These are phyloP conservation scores for Irpex rosettiformis DNA, from an alignment of 1,284 basidiomycete species.

Conservation along the genomic window DNA sequence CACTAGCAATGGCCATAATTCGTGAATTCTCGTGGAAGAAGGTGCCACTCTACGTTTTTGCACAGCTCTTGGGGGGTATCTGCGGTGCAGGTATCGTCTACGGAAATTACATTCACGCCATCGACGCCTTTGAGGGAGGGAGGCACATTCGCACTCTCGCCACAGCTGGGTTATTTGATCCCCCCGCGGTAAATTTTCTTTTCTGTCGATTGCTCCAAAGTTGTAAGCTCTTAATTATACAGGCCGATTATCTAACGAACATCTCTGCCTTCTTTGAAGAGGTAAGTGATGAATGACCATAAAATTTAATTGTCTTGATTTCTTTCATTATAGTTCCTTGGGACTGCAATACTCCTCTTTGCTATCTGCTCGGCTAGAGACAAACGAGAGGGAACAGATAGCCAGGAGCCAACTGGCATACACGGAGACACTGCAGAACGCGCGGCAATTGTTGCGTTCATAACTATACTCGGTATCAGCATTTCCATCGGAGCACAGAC, in stretches of 20 bases:
- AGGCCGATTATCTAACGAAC: conserved; percentile 57
- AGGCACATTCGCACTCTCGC: conserved; percentile 54
- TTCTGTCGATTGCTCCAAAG: neutral
- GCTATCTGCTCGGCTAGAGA: conserved; percentile 42
- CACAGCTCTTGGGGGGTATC: conserved; percentile 73
- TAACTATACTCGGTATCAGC: conserved; percentile 54
- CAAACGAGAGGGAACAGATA: conserved; percentile 43
- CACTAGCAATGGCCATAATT: conserved; percentile 63
- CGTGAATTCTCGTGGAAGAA: conserved; percentile 79
- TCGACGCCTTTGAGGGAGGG: conserved; percentile 68
- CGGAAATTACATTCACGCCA: conserved; percentile 74
- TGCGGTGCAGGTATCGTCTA: conserved; percentile 71
- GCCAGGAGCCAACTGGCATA: too few relatives aligned
- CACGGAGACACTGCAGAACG: conserved; percentile 45
- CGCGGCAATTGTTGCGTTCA: conserved; percentile 51
- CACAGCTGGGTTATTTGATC: conserved; percentile 69
- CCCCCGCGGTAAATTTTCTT: conserved; percentile 54
- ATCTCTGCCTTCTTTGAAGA: conserved; percentile 63
- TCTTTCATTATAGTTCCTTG: conserved; percentile 43
- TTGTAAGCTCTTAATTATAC: neutral
- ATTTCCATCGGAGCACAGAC: conserved; percentile 58
- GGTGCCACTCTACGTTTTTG: conserved; percentile 67
- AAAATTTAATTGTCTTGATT: conserved; percentile 8
- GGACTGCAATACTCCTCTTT: conserved; percentile 51
- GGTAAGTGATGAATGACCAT: conserved; percentile 22